Conservation (phyloP, 139 green algal genomes). For the Desmodesmus armatus region DNA sequence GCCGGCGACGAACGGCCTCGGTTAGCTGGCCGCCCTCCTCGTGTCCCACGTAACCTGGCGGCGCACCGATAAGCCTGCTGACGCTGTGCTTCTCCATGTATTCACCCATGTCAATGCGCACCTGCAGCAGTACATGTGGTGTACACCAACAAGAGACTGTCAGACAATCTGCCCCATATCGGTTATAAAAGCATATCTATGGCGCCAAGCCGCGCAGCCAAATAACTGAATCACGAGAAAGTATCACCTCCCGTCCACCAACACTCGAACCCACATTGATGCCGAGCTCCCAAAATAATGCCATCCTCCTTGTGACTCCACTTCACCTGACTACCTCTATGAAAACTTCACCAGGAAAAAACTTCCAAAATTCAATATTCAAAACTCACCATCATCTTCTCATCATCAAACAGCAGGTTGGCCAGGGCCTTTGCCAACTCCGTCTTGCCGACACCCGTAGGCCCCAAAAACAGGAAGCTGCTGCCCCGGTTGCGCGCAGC, state of each 20-base stretch:
- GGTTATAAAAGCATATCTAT: no score
- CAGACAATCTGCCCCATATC: no score
- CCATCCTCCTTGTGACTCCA: no score
- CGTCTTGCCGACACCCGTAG: slow-evolving; percentile 93
- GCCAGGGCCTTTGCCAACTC: slow-evolving; percentile 96
- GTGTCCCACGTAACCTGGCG: slow-evolving; percentile 81
- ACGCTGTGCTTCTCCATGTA: slow-evolving; percentile 98
- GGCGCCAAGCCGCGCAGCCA: no score
- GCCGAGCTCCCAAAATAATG: no score
- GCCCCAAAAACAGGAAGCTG: slow-evolving; percentile 95
- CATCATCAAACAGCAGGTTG: slow-evolving; percentile 89
- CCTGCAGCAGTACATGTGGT: slow-evolving; percentile 19
- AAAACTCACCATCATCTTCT: slow-evolving; percentile 79
- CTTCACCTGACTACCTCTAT: no score
- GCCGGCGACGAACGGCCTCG: slow-evolving; percentile 84
- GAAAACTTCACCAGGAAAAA: no score
- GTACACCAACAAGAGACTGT: no score
- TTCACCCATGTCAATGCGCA: slow-evolving; percentile 98
- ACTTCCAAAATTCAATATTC: no score
- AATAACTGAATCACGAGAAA: no score
- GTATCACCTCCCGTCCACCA: no score
- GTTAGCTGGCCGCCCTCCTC: slow-evolving; percentile 93
- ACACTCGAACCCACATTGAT: no score
- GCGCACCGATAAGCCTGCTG: slow-evolving; percentile 88
- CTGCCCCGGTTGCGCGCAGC: slow-evolving; percentile 64